phyloP scores from a whole-genome alignment of 2,329 filamentous ascomycete species.

The Ophiostoma quercus region DNA sequence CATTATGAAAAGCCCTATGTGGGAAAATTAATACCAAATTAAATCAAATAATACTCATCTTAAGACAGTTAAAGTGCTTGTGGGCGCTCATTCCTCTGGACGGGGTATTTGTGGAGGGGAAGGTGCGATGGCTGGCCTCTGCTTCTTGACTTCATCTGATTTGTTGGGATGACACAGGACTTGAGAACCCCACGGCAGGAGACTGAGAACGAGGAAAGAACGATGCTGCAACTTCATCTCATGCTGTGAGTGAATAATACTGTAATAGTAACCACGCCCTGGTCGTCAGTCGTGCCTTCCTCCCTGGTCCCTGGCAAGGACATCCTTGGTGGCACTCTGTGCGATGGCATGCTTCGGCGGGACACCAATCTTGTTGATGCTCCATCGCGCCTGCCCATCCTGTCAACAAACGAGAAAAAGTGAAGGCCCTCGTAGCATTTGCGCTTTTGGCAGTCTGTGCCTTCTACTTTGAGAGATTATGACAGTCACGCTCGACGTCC shows the following conservation, averaged over 20 bases:
- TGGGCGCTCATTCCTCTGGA: background rate
- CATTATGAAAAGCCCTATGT: background rate
- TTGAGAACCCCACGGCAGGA: background rate
- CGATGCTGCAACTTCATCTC: background rate
- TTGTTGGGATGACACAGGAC: background rate
- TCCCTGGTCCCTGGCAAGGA: constrained; percentile 20
- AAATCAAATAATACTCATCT: background rate
- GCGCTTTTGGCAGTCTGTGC: background rate
- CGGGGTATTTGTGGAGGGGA: background rate
- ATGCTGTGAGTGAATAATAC: too few species aligned
- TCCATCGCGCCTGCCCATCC: constrained; percentile 23
- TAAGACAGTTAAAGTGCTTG: background rate
- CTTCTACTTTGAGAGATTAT: background rate
- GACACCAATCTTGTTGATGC: constrained; percentile 21
- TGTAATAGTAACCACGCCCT: background rate
- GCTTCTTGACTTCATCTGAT: background rate
- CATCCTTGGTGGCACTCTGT: constrained; percentile 14
- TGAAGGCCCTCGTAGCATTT: background rate
- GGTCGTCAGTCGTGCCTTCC: constrained; percentile 11
- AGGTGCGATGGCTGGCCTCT: background rate
- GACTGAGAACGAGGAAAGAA: background rate
- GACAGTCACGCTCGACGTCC: background rate
- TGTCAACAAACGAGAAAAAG: constrained; percentile 20
- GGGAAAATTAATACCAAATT: too few species aligned
- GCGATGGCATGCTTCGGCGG: constrained; percentile 21